These are phyloP conservation scores for Cryptococcus sp. DNA, from an alignment of 1,284 basidiomycete genomes.

Conservation along the genomic window DNA sequence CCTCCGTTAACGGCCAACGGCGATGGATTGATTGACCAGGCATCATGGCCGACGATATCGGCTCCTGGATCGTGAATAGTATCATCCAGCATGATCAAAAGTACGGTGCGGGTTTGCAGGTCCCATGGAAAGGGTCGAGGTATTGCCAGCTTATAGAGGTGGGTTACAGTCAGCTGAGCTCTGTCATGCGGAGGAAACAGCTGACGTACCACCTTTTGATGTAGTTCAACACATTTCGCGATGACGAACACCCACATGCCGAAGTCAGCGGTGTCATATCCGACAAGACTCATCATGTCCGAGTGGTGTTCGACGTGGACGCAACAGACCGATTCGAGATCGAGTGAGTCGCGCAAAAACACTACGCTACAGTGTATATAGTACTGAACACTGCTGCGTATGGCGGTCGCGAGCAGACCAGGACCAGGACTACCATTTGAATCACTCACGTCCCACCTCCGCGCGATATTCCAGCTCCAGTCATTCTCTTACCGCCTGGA, in stretches of 20 bases:
- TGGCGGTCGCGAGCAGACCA: slow-evolving; percentile 8
- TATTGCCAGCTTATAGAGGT: slow-evolving; percentile 36
- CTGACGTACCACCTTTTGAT: too few species aligned
- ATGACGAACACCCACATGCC: slow-evolving; percentile 7
- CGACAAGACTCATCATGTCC: slow-evolving; percentile 29
- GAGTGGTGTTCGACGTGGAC: slow-evolving; percentile 24
- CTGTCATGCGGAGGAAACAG: too few species aligned
- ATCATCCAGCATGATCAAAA: slow-evolving; percentile 31
- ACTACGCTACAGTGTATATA: too few species aligned
- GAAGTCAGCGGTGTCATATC: slow-evolving; percentile 21
- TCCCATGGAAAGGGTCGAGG: slow-evolving; percentile 7
- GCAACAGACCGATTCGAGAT: slow-evolving; percentile 30
- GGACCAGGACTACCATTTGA: slow-evolving; percentile 21
- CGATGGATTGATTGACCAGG: too few species aligned
- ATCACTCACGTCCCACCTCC: slow-evolving; percentile 30
- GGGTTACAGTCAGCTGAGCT: background rate
- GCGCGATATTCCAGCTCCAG: slow-evolving; percentile 26
- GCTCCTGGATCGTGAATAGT: slow-evolving; percentile 30
- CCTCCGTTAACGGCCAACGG: too few species aligned
- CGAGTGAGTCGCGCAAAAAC: slow-evolving; percentile 9
- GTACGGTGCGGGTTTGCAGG: slow-evolving; percentile 32
- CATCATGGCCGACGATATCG: slow-evolving; percentile 24
- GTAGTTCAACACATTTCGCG: slow-evolving; percentile 30
- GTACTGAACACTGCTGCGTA: background rate
- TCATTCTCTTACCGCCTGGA: slow-evolving; percentile 21